Evolutionary conservation across 192 early-diverging fungal genomes (phyloP), one percentile per base, ranked within the genome.

Genomic region (Lobosporangium transversale): DNA sequence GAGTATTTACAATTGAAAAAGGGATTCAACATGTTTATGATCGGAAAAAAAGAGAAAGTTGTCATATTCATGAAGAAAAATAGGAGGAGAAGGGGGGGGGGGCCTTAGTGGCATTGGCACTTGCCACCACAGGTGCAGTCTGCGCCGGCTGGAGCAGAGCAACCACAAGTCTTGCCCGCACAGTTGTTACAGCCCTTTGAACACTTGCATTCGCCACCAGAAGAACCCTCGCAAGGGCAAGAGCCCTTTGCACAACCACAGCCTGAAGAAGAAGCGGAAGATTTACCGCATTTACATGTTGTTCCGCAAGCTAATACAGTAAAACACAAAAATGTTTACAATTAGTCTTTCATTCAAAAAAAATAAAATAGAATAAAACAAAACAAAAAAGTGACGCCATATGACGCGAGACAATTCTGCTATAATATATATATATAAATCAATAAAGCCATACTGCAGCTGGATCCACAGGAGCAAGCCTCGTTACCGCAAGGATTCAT

Each of bases 401-500:
- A 75, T 74, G 70, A 65, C 70, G 70, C 53, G 30, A 62, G 44
- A 43, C 4, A 21, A n/a, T n/a, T n/a, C n/a, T n/a, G n/a, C n/a
- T n/a, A n/a, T n/a, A n/a, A n/a, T n/a, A n/a, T n/a, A n/a, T n/a
- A n/a, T n/a, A n/a, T n/a, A n/a, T n/a, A 14, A 44, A 60, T 23
- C n/a, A 20, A 20, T 17, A 3, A 12, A 23, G 7, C 36, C 61
- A 30, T 67, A 76, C 73, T 59, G n/a, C 73, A 76, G 33, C 15
- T 57, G 37, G 43, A 27, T n/a, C 73, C 73, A 18, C 73, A 76
- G 23, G 73, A 67, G 64, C 73, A 76, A 17, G 18, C 29, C 26
- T 53, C 58, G 36, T 76, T 76, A 62, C 73, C 73, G 1, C 73
- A 76, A 27, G 63, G 58, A 15, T 56, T 60, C 51, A 61, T 67